Evolutionary conservation across 1,284 basidiomycete species (phyloP).

Genomic region (Malassezia japonica): DNA sequence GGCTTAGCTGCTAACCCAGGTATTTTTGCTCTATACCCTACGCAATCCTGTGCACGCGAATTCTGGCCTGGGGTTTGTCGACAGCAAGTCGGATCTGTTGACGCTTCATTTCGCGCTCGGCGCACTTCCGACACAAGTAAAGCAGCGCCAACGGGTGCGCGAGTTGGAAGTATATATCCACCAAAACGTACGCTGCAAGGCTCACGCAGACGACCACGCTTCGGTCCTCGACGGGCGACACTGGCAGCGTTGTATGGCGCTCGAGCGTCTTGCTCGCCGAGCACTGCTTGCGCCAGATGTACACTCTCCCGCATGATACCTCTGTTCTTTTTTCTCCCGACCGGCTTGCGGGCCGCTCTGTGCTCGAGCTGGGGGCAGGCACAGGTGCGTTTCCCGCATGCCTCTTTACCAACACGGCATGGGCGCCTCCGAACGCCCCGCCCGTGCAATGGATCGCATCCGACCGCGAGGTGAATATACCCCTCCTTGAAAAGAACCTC

Average conservation of each 20-base stretch:
- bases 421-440: not conserved
- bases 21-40: constrained; percentile 27
- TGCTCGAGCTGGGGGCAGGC: constrained; percentile 41
- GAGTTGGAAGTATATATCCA: not conserved
- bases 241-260: constrained; percentile 39
- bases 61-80: constrained; percentile 5
- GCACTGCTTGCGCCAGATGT: constrained; percentile 7
- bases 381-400: constrained; percentile 37
- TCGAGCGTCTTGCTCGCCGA: constrained; percentile 29
- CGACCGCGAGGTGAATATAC: constrained; percentile 29
- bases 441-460: constrained; percentile 31
- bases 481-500: constrained; percentile 21
- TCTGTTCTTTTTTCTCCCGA: constrained; percentile 13
- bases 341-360: constrained; percentile 4
- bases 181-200: not conserved
- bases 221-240: constrained; percentile 31
- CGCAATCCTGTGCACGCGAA: not conserved
- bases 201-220: constrained; percentile 32
- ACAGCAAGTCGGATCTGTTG: constrained; percentile 1
- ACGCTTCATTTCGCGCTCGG: not conserved
- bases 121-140: not conserved
- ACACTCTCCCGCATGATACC: not conserved
- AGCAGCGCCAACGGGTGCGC: no score
- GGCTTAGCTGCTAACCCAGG: not conserved
- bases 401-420: constrained; percentile 9